Evolutionary conservation across 495 filamentous ascomycete species (phyloP), one percentile per base, ranked within the genome.

Genomic region (Hypoxylon fragiforme): DNA sequence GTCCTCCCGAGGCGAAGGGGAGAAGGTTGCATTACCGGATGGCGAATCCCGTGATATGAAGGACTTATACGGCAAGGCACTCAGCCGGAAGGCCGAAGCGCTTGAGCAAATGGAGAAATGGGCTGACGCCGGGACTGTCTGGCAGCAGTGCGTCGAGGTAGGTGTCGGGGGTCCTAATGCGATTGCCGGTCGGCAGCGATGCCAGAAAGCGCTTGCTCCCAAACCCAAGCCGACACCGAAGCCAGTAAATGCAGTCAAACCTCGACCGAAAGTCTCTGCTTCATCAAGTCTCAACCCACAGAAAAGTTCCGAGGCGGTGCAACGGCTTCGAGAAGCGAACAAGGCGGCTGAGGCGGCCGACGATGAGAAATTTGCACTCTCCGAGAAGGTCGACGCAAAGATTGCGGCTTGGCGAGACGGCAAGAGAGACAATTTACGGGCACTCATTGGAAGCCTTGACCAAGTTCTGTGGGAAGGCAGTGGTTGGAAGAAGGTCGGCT

Each of bases 61-160:
- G 37, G 90, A 92, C 31, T 90, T 95, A 65, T 97, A 85, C 69
- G 89, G 88, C 40, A 97, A 97, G 70, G 92, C 91, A 0, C 76
- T 96, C 34, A 91, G 86, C 69, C 86, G 95, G 48, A 97, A 97
- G 75, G 94, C 95, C 11, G 95, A 97, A 69, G 92, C 89, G 1
- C 77, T 97, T 21, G 94, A 98, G 72, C 89, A 97, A 61, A 85
- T 98, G 64, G 94, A 98, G 73, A 88, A 87, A 65, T 98, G 94
- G 92, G 65, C 70, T 1, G 92, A 97, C 21, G 95, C 94, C 2
- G 84, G 81, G 0, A 75, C 80, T 14, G 80, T 85, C 0, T 98
- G 94, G 94, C 84, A 84, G 54, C 73, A 80, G 16, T 91, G 89
- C 19, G 87, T 97, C 12, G 89, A 94, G 68, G 82, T 83, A 3